Evolutionary conservation across 2,329 filamentous ascomycete species (phyloP), one percentile per base, ranked within the genome.

Genomic region (Epichloe sylvatica): DNA sequence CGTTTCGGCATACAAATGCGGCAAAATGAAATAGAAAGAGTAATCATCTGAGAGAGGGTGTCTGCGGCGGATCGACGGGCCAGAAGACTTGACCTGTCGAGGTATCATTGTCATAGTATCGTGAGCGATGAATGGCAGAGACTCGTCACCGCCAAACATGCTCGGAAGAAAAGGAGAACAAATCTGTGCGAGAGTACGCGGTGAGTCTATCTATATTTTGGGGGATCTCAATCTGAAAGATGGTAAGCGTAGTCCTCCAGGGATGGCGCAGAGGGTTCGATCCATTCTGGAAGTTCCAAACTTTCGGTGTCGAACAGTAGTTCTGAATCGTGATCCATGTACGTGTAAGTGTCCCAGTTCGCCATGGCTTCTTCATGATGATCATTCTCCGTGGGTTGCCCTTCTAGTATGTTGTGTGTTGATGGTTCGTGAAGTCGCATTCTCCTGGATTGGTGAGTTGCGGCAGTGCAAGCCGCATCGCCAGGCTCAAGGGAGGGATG

Each of bases 311-410:
- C 48, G 33, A 52, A 52, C 45, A 50, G n/a, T 13, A 48, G 47
- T 11, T 52, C 51, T 35, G 48, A 17, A 25, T 50, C 51, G n/a
- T 47, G 38, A 23, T 50, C 51, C 51, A 50, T 48, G 37, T 52
- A 50, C 34, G 39, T 48, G 17, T 43, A 50, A 34, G 41, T 41
- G 45, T 52, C 51, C 51, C 51, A 52, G 19, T 45, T 48, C 35
- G 41, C 15, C 25, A 38, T 15, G 51, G 51, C 48, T 52, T 52
- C 51, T 52, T 50, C 51, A 19, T 45, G 39, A 45, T 47, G 45
- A 33, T 43, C 40, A 49, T 52, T 48, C 47, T 50, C 51, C 34
- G 51, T 48, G 34, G 35, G 13, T 46, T 47, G 51, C 40, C 41
- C 41, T 47, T 50, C 35, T 38, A 46, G 17, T 34, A 38, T 42